Base-by-base conservation (phyloP, 1,284 basidiomycete species). In the Naganishia liquefaciens region DNA sequence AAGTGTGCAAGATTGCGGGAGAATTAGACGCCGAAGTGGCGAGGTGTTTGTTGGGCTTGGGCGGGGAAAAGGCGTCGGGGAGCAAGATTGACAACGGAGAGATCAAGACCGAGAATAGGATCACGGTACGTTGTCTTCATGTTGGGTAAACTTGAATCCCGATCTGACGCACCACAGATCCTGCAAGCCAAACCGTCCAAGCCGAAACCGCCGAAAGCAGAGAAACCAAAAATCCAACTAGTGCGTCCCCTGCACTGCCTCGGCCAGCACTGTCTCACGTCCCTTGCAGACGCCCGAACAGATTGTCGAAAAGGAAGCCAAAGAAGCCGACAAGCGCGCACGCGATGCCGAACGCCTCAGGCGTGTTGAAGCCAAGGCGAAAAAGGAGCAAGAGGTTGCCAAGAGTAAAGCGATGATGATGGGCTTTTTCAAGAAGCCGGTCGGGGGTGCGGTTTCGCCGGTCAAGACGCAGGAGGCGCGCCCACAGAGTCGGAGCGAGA, bases 261-360 rank as follows among this genome's bases (percentile, higher is more conserved):
- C 19, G 23, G 30, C 21, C 13, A 1, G 37, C n/a, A n/a, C 13
- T 33, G 21, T 3, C 37, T 17, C 23, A 6, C 50, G n/a, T 39
- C 30, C 4, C 10, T 27, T 27, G 5, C 40, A 68, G 66, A 68
- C 63, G 1, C 52, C 54, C 11, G 66, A 68, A 52, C 63, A 68
- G 43, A 28, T 60, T 2, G 61, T 43, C 19, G 58, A 67, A 23
- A 58, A 52, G 47, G 55, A 67, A 40, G 54, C 28, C 13, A 63
- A 63, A 30, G 54, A 63, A n/a, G 62, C 33, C 1, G 42, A 66
- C 54, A 54, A 44, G 37, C 55, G 53, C 23, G 42, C 57, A 1
- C 46, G 40, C 28, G 47, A 57, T 25, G 49, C 50, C 11, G 30
- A 43, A 19, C 43, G 40, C 11, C 25, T 43, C 50, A 65, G 33